phyloP scores from a whole-genome alignment of 305 asterid genomes.

The Fraxinus dipetala region DNA sequence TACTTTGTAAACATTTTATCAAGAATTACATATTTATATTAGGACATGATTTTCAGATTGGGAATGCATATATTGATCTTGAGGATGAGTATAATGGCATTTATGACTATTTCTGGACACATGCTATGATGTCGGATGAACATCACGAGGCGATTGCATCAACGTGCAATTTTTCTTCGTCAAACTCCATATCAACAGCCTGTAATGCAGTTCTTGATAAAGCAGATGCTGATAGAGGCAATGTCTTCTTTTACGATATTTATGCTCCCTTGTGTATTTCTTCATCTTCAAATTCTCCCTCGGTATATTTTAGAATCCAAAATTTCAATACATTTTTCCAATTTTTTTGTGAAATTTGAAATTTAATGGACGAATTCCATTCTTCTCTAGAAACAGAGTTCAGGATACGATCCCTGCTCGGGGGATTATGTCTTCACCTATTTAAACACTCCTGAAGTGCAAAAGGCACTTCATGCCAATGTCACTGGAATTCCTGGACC shows the following conservation, averaged over 20 bases:
- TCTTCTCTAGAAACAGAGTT: conserved; percentile 15
- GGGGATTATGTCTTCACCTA: conserved; percentile 29
- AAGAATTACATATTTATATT: background rate
- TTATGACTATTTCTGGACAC: conserved; percentile 55
- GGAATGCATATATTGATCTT: conserved; percentile 57
- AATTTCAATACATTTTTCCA: background rate
- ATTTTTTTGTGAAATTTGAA: background rate
- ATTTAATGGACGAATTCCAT: background rate
- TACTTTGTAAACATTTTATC: background rate
- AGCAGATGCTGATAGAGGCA: conserved; percentile 27
- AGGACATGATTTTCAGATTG: conserved; percentile 41
- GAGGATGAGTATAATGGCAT: conserved; percentile 36
- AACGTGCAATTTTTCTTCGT: conserved; percentile 49
- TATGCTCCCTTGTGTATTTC: conserved; percentile 54
- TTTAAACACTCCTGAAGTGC: conserved; percentile 47
- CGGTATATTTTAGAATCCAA: conserved; percentile 26
- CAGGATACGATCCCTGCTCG: conserved; percentile 42
- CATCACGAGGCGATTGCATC: conserved; percentile 30
- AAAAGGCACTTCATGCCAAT: conserved; percentile 49
- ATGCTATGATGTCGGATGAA: conserved; percentile 61
- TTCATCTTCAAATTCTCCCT: conserved; percentile 30
- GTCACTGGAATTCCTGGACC: conserved; percentile 31
- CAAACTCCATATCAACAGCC: background rate
- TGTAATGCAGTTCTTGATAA: conserved; percentile 11
- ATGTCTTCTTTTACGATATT: conserved; percentile 32